Evolutionary conservation across 108 stramenopile genomes (phyloP).

Genomic region (Thalassiosira profunda): DNA sequence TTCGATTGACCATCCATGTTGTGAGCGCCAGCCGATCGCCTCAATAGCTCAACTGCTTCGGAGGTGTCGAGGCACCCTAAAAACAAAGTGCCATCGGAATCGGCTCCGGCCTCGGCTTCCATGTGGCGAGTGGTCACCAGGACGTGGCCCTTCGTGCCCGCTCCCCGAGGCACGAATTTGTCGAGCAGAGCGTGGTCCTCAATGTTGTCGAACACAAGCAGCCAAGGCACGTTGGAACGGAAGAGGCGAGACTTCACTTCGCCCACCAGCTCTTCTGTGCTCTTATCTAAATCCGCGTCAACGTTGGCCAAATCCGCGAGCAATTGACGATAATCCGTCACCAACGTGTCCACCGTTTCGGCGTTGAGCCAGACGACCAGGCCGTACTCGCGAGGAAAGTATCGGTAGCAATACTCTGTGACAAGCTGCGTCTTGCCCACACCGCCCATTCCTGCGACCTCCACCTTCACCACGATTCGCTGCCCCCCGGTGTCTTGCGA

Average conservation of each 20-base stretch:
- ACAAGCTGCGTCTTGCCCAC: conserved; percentile 48
- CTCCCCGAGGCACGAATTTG: conserved; percentile 60
- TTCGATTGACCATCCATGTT: conserved; percentile 20
- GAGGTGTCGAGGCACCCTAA: conserved; percentile 61
- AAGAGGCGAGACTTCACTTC: conserved; percentile 71
- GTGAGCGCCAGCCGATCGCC: conserved; percentile 27
- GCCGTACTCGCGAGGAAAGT: conserved; percentile 65
- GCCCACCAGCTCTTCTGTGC: conserved; percentile 57
- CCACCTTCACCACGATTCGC: conserved; percentile 40
- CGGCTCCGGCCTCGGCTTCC: conserved; percentile 22
- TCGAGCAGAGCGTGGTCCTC: conserved; percentile 54
- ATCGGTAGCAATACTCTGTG: conserved; percentile 61
- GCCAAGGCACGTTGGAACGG: conserved; percentile 61
- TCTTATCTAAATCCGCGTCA: conserved; percentile 37
- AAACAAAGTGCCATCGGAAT: conserved; percentile 19
- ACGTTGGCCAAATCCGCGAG: conserved; percentile 59
- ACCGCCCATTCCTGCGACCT: conserved; percentile 67
- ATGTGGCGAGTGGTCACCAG: conserved; percentile 66
- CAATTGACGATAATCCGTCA: conserved; percentile 59
- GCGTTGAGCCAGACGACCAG: conserved; percentile 74
- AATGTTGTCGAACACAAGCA: conserved; percentile 76
- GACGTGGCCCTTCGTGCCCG: conserved; percentile 55
- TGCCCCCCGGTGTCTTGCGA: conserved; percentile 26
- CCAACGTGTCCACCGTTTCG: conserved; percentile 56
- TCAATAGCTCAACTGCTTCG: conserved; percentile 60